Evolutionary conservation across 2,329 filamentous ascomycete species (phyloP), one percentile per base, ranked within the genome.

Genomic region (Aspergillus floridensis): DNA sequence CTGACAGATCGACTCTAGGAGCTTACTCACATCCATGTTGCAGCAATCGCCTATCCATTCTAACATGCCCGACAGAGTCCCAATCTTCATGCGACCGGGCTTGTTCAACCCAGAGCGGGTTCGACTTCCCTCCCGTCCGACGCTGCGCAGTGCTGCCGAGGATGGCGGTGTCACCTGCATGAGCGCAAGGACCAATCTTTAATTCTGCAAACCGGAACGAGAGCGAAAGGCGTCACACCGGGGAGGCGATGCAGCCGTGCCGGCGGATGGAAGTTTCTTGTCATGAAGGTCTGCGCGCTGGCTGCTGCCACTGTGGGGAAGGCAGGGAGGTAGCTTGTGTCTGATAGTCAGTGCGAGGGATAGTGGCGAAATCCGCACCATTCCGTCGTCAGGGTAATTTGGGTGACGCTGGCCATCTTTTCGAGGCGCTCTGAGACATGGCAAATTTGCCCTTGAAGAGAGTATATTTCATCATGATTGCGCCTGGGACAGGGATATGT

Each of bases 131-230:
- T 57, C 16, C 35, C 50, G 60, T 62, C 59, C 49, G 41, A 56
- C 55, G 50, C 56, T 49, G 46, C 35, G 38, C 56, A 56, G 58
- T 49, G 48, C 59, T 65, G 47, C 68, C 66, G 70, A 68, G 65
- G 64, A 69, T 70, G 63, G 54, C 55, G 26, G 68, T 68, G 57
- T 53, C 47, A 70, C 67, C 50, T 63, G 31, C 51, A 53, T 50
- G 19, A 51, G 66, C 59, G 67, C 68, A 70, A 66, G 66, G 67
- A 66, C 71, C 67, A 68, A 66, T 64, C 59, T 63, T 59, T 68
- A 65, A 66, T 68, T 56, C 53, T 59, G 57, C 53, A 44, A 41
- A 48, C 16, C 44, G 50, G 53, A 38, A 56, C 53, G 35, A 44
- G 22, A 56, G 32, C 41, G 24, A 41, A 35, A 22, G 38, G 16